Evolutionary conservation across 2,329 filamentous ascomycete species (phyloP), one percentile per base, ranked within the genome.

Genomic region (Arthrobotrys megalospora): DNA sequence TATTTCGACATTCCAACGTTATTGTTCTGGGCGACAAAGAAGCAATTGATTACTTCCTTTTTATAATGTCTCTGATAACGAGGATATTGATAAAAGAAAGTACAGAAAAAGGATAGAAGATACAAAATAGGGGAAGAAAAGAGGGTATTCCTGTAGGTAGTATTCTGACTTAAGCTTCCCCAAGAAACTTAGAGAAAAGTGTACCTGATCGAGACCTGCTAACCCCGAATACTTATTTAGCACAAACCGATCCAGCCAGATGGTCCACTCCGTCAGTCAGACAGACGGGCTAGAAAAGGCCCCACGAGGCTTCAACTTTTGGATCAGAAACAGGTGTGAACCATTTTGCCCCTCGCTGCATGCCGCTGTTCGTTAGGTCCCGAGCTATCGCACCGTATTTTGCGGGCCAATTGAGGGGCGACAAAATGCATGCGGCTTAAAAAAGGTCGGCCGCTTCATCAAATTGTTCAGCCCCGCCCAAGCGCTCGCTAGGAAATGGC

Each of bases 381-480:
- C 2, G 50, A n/a, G 12, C 50, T 34, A 16, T 28, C 10, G 21
- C 19, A 4, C 28, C 28, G 28, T n/a, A 53, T 24, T 53, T 34
- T 36, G 24, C 50, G 16, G 28, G 28, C 50, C 50, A 34, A 34
- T 53, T 21, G 52, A 58, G 32, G 52, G 21, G 50, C 19, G 14
- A 53, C 24, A 16, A 34, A 6, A 32, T 12, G n/a, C n/a, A 58
- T 58, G 52, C 52, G 52, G 52, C 52, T 58, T 14, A 58, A 48
- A 58, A 58, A n/a, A 19, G n/a, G n/a, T 24, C 24, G 12, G 6
- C 14, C 12, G 28, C 28, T 55, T 58, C 52, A 38, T 12, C 19
- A 53, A 53, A 50, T 50, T 28, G 50, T 58, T 58, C 52, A 58
- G 52, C 52, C 52, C 52, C 52, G 52, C 52, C 32, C 52, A 58